Evolutionary conservation across 2,329 filamentous ascomycete species (phyloP), one percentile per base, ranked within the genome.

Genomic region (Coniochaeta prunicola): DNA sequence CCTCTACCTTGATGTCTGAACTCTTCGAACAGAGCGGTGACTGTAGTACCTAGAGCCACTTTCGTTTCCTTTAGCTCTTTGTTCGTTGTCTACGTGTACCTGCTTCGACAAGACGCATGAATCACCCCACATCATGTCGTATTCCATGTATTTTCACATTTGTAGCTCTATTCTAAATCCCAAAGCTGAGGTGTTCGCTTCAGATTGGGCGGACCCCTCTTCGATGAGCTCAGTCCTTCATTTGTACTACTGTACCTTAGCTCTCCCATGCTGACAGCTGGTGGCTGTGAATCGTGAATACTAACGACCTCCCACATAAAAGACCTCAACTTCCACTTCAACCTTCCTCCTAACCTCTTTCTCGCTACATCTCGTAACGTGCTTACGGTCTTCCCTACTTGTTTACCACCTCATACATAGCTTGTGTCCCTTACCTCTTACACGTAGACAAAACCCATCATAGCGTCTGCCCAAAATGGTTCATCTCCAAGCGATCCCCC

Each of bases 401-500:
- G 17, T 8, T 45, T n/a, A n/a, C 40, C 17, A 10, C 19, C 40
- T 38, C 36, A 38, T 17, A 9, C 5, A n/a, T 17, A n/a, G 6
- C 17, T 38, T n/a, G 15, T n/a, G 19, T 17, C 15, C 15, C 36
- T n/a, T 17, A 38, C 28, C 45, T 26, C 13, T 17, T 30, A 26
- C 45, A 50, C 42, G 19, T 50, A 28, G 17, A 26, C 2, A 21
- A 28, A 3, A 17, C 24, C 17, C 21, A 50, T 4, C 24, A 26
- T 21, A 28, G 6, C 45, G 12, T 21, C 5, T 30, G 21, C 9
- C 21, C 63, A 77, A 62, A 24, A 84, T 84, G 81, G 79, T 82
- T 40, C 81, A 83, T 63, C 76, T 84, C 60, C 69, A 72, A 38
- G 70, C 73, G 58, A 73, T 83, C 62, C 71, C 72, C 58, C 59